phyloP scores from a whole-genome alignment of 768 basidiomycete genomes.

The Suillus bovinus region DNA sequence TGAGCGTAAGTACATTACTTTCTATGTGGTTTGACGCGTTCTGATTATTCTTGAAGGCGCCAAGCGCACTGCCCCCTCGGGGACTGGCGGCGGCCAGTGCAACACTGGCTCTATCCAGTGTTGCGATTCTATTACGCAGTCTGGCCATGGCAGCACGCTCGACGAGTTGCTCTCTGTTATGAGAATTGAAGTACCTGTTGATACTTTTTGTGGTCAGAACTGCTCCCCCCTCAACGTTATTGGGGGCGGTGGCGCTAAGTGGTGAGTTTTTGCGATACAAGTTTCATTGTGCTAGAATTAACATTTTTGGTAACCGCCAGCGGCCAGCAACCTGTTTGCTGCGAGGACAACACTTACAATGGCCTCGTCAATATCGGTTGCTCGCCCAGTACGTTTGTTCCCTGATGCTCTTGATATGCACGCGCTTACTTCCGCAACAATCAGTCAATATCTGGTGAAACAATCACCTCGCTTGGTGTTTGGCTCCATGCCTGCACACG shows the following conservation, averaged over 20 bases:
- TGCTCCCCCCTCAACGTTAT: conserved; percentile 35
- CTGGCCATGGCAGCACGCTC: rapidly evolving
- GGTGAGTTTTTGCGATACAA: conserved; percentile 15
- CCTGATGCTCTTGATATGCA: neutral
- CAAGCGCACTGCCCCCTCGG: conserved; percentile 37
- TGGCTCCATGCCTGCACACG: neutral
- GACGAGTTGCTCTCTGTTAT: conserved; percentile 6
- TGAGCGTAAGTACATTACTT: conserved; percentile 27
- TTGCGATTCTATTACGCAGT: conserved; percentile 11
- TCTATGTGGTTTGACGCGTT: neutral
- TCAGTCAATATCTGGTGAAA: conserved; percentile 18
- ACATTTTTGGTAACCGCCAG: conserved; percentile 23
- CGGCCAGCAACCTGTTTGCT: conserved; percentile 40
- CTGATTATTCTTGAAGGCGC: conserved; percentile 33
- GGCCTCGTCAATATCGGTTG: conserved; percentile 44
- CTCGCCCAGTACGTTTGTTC: conserved; percentile 32
- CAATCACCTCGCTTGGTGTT: conserved; percentile 13
- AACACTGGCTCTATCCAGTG: conserved; percentile 20
- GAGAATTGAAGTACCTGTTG: neutral
- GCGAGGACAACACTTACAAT: conserved; percentile 32
- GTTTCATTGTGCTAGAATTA: neutral
- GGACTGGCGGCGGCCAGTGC: conserved; percentile 19
- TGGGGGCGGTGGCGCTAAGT: conserved; percentile 20
- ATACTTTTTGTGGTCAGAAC: conserved; percentile 23
- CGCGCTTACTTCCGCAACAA: neutral